These are phyloP conservation scores for Ligustrum vulgare DNA, from an alignment of 257 asterid species.

Conservation along the genomic window DNA sequence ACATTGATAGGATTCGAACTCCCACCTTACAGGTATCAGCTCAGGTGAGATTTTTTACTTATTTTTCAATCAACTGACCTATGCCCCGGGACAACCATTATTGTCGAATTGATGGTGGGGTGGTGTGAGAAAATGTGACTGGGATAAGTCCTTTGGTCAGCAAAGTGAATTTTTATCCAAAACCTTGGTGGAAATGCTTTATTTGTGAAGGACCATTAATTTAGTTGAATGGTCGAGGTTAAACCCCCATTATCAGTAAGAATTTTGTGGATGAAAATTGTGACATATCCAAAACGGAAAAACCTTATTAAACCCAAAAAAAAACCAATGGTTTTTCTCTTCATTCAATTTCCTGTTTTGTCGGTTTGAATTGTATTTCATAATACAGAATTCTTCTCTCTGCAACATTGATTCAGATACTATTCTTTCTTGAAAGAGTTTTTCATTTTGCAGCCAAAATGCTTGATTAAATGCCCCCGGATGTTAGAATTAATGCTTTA, in stretches of 20 bases:
- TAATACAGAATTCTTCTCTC: neutral
- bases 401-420: neutral
- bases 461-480: neutral
- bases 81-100: no score
- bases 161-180: neutral
- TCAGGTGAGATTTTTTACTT: no score
- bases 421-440: neutral
- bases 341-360: neutral
- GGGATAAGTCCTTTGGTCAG: neutral
- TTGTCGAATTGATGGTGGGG: no score
- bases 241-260: neutral
- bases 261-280: neutral
- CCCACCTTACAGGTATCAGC: no score
- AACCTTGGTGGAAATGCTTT: neutral
- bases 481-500: neutral
- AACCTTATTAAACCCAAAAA: neutral
- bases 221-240: neutral
- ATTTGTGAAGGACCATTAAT: neutral
- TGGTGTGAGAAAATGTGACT: no score
- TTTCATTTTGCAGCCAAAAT: neutral
- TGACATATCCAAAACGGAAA: neutral
- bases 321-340: neutral
- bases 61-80: no score
- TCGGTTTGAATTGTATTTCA: slow-evolving; percentile 7
- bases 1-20: no score